A percentile compares a stretch with the other conserved stretches of the same genome.
Evolutionary conservation across 495 filamentous ascomycete genomes (phyloP).

Genomic region (Penicillium subrubescens): DNA sequence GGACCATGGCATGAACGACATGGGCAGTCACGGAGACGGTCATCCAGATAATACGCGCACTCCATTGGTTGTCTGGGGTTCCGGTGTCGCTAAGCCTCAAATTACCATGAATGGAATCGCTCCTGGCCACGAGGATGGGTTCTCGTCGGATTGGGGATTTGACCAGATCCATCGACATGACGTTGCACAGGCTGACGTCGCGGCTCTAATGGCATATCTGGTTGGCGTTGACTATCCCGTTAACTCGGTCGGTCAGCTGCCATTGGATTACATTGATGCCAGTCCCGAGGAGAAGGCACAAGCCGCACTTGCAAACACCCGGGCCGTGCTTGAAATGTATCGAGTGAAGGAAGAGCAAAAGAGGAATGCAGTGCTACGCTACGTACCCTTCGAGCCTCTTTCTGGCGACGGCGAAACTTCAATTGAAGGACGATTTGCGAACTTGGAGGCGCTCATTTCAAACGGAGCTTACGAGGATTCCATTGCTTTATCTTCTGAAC

Average conservation of each 20-base stretch:
- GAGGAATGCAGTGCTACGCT: slow-evolving; percentile 70
- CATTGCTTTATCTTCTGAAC: slow-evolving; percentile 70
- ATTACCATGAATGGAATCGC: slow-evolving; percentile 53
- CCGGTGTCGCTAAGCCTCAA: slow-evolving; percentile 80
- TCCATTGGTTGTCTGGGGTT: slow-evolving; percentile 91
- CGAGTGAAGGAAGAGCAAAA: slow-evolving; percentile 91
- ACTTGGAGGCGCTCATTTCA: slow-evolving; percentile 69
- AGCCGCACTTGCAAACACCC: slow-evolving; percentile 83
- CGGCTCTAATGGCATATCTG: slow-evolving; percentile 96
- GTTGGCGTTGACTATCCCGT: slow-evolving; percentile 88
- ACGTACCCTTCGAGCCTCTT: slow-evolving; percentile 66
- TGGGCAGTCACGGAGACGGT: slow-evolving; percentile 95
- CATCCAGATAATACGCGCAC: slow-evolving; percentile 98
- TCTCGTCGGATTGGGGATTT: slow-evolving; percentile 87
- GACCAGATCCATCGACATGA: slow-evolving; percentile 81
- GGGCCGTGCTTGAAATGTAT: slow-evolving; percentile 95
- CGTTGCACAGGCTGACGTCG: slow-evolving; percentile 92
- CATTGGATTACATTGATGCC: slow-evolving; percentile 76
- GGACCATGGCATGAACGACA: slow-evolving; percentile 99
- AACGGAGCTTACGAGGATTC: slow-evolving; percentile 67
- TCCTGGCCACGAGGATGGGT: slow-evolving; percentile 87
- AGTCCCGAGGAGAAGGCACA: slow-evolving; percentile 75
- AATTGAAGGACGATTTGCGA: slow-evolving; percentile 65
- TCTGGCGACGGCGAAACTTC: slow-evolving; percentile 61
- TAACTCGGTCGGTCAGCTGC: slow-evolving; percentile 94